phyloP scores from a whole-genome alignment of 129 eudicot genomes.

The Escallonia rubra region DNA sequence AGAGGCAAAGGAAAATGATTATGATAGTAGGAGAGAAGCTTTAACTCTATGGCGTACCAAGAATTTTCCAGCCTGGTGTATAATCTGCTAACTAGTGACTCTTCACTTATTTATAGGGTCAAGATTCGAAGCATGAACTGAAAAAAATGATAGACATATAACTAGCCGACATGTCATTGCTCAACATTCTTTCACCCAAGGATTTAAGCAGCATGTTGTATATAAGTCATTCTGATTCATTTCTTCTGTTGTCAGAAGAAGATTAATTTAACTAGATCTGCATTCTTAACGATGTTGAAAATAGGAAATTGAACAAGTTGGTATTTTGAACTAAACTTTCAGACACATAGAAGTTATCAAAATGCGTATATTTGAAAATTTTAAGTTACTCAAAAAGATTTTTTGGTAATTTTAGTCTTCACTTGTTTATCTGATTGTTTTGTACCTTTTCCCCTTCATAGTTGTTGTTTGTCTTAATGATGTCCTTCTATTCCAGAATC shows the following conservation, averaged over 20 bases:
- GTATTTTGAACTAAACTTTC: neutral
- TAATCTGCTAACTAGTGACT: too few species aligned
- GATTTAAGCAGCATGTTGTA: neutral
- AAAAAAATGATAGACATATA: neutral
- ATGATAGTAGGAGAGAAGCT: too few species aligned
- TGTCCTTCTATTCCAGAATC: conserved; percentile 33
- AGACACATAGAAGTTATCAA: neutral
- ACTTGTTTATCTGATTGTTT: neutral
- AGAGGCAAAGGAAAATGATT: too few species aligned
- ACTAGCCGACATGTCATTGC: neutral
- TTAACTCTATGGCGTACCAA: too few species aligned
- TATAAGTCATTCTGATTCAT: neutral
- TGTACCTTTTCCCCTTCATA: neutral
- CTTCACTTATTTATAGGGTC: neutral
- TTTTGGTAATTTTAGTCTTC: conserved; percentile 3
- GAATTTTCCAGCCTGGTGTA: too few species aligned
- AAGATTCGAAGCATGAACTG: neutral
- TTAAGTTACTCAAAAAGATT: neutral
- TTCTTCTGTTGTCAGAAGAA: too few species aligned
- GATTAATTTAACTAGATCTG: too few species aligned
- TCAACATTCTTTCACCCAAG: neutral
- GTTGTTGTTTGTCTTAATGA: neutral
- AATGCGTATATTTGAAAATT: neutral
- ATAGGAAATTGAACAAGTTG: neutral
- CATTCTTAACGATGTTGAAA: too few species aligned